These are phyloP conservation scores for Clonostachys sp. DNA, from an alignment of 2,329 filamentous ascomycete genomes.

Conservation along the genomic window DNA sequence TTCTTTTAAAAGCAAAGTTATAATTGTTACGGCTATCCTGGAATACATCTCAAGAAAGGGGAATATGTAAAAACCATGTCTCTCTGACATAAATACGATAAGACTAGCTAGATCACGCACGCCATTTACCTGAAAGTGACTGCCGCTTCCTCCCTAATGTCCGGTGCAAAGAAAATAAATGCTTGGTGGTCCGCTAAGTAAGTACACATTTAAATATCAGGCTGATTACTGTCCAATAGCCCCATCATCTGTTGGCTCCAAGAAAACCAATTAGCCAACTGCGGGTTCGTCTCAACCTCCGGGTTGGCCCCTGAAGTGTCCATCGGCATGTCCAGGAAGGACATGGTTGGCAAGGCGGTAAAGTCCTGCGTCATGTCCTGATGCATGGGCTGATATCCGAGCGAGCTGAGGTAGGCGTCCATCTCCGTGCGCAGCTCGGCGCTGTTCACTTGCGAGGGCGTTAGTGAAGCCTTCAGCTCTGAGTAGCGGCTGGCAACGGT, in stretches of 20 bases:
- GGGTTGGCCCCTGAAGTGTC: neutral
- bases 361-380: neutral
- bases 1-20: no score
- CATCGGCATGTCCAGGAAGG: neutral
- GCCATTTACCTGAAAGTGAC: no score
- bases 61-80: no score
- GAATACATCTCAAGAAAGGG: no score
- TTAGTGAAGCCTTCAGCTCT: slow-evolving; percentile 3
- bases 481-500: neutral
- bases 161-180: no score
- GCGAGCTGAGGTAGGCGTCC: neutral
- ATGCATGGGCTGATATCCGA: neutral
- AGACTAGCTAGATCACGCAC: no score
- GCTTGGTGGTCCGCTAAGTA: no score
- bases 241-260: neutral
- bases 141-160: no score
- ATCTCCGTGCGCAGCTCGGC: neutral
- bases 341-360: neutral
- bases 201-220: no score
- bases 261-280: neutral
- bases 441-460: slow-evolving; percentile 14
- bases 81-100: no score
- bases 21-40: no score
- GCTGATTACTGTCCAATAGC: neutral
- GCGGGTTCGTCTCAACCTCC: neutral